Evolutionary conservation across 208 protist species (phyloP), one percentile per base, ranked within the genome.

Genomic region (Angomonas deanei): DNA sequence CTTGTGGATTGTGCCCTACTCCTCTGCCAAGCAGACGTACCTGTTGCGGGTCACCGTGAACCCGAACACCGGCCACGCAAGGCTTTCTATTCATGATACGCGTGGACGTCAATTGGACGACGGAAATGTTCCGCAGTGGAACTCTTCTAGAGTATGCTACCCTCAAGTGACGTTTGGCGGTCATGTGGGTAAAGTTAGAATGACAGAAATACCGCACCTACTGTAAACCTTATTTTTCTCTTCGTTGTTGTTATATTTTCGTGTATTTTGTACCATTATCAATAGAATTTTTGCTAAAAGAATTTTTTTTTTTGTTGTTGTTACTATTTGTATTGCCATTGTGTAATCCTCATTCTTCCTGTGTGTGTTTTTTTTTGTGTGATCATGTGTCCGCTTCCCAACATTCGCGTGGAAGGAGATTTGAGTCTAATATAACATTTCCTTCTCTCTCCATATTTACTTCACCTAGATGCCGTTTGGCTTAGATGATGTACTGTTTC

Each of bases 101-200:
- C 72, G 64, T 11, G 85, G 85, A 15, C 82, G 65, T 54, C 82
- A 82, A 59, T 36, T 94, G 19, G 88, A 94, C 49, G 85, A 84
- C 33, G 83, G 79, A 17, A 71, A 68, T 32, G 88, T 94, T 32
- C 83, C 88, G 17, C 88, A 92, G 61, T 94, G 88, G 85, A 92
- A 88, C 21, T 77, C 81, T 3, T 15, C 55, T 0, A 72, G 88
- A 2, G 64, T 65, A 32, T 85, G 80, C 49, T 92, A 92, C 42
- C 88, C 88, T 19, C 88, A 94, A 54, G 81, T 88, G 1, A 92
- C 88, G 10, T 94, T 94, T 70, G 84, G 85, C 17, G 88, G 88
- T 11, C 77, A 73, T 17, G 76, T 91, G 10, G 88, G 88, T 10
- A 64, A 71, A 0, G 88, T 94, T 38, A 61, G 73, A 23, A 72